Conservation (phyloP, 2,329 filamentous ascomycete species). For the Colletotrichum limetticola region DNA sequence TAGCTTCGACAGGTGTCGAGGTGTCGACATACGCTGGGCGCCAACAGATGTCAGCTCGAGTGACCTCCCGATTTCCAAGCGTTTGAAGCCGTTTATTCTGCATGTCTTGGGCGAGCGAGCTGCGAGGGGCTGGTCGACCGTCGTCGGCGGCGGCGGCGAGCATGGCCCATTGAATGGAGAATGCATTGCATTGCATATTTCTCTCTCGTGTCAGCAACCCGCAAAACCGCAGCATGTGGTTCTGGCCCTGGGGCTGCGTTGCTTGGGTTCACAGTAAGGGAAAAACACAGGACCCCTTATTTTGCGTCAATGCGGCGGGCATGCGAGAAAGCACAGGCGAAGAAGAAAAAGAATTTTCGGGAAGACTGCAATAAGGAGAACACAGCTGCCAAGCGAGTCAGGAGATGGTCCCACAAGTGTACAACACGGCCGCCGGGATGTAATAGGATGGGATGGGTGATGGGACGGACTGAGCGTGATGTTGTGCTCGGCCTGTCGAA, state of each 20-base stretch:
- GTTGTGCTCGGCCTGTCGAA: neutral
- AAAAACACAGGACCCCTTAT: slow-evolving; percentile 18
- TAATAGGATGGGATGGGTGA: neutral
- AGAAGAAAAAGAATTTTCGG: slow-evolving; percentile 29
- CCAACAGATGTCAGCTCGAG: neutral
- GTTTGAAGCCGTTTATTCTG: slow-evolving; percentile 10
- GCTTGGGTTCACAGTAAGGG: neutral
- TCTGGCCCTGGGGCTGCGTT: neutral
- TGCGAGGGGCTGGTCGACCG: neutral
- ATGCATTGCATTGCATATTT: slow-evolving; percentile 32
- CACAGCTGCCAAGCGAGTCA: slow-evolving; percentile 27
- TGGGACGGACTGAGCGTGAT: slow-evolving; percentile 18
- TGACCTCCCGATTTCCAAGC: neutral
- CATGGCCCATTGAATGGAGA: slow-evolving; percentile 1
- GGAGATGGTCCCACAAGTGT: slow-evolving; percentile 23
- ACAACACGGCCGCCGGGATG: neutral
- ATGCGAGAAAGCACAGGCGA: neutral
- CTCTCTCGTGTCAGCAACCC: slow-evolving; percentile 13
- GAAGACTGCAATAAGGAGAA: slow-evolving; percentile 28
- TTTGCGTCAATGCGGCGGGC: neutral
- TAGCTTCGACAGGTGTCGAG: neutral
- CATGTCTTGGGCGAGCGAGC: slow-evolving; percentile 2
- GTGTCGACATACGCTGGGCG: neutral
- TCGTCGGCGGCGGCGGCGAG: neutral
- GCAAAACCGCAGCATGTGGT: neutral